Base-by-base conservation (phyloP, 169 alveolate genomes). In the Theileria orientalis region DNA sequence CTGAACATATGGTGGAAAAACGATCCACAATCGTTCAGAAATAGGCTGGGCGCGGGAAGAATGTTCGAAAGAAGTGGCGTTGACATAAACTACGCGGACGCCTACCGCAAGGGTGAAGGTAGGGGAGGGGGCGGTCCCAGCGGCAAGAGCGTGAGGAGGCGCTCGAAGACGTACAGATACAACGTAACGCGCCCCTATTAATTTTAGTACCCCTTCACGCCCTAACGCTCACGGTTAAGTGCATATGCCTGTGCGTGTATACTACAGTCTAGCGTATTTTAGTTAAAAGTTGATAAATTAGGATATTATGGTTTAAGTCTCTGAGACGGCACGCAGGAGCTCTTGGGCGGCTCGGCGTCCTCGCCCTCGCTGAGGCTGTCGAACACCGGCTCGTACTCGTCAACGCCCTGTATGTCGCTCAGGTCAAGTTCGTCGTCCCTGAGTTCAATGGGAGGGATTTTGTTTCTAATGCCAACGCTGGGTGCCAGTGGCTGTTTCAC, bases 41-140 rank as follows among this genome's bases (percentile, higher is more conserved):
- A 71, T 47, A 71, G 77, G 61, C 83, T 64, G 41, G 90, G 86
- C 52, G 74, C 56, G 54, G 94, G 92, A 29, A 80, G 83, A 27
- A 59, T 83, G 44, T 83, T 89, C 76, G 94, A 89, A 46, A 59
- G 73, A 56, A 90, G 93, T 9, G 91, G 86, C 41, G 92, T 92
- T 23, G 94, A 91, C 68, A 80, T 82, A 44, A 83, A 86, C 52
- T 84, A 84, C 74, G 74, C 83, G n/a, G 84, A 78, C 33, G 91
- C 93, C 25, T 92, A 85, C 64, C 68, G 92, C 68, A 84, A 79
- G 62, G 93, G 92, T 51, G 87, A 89, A 2, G 92, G 92, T 7
- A 41, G 86, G 29, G 96, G 96, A 2, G 94, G 96, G 8, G 96
- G 96, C 2, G 96, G 96, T 23, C 90, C 90, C 57, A 92, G 87